Evolutionary conservation across 441 rosid species (phyloP), one percentile per base, ranked within the genome.

Genomic region (Theobroma grandiflorum): DNA sequence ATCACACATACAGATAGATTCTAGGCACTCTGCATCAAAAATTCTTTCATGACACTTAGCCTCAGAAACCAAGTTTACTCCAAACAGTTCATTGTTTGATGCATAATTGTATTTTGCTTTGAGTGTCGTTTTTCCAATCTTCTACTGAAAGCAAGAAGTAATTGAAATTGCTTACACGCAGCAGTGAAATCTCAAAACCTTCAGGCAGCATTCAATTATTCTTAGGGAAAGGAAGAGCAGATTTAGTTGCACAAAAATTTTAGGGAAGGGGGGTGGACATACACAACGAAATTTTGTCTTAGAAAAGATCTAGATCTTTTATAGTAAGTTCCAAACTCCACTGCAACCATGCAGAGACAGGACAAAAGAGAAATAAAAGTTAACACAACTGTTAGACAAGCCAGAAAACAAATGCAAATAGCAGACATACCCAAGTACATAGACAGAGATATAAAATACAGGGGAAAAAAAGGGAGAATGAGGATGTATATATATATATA

Each of bases 41-140:
- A 87, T 95, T 55, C 94, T 94, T 84, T 92, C 94, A 15, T 94
- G 98, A 95, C 95, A 92, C 82, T 83, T 94, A 85, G 94, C 94
- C 40, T 93, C 97, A 52, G 99, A 94, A 86, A 88, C 94, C 35
- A 97, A 91, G 74, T 85, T 95, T 10, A 89, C 93, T 10, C 69
- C 18, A 63, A 70, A 20, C 63, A 15, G 45, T 79, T 72, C 63
- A 61, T 22, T 63, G 20, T 40, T 62, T 49, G 58, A 66, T 33
- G 12, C 53, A 65, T 75, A 22, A 8, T 42, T 35, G 4, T 67
- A 50, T 59, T 58, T 61, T 49, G 35, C 43, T 59, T 53, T 52
- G 15, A 52, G 58, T 14, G 52, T 58, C 20, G 37, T 57, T 73
- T 18, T 72, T 72, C 47, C 53, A 37, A 58, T 31, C 16, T 20